phyloP scores from a whole-genome alignment of 768 basidiomycete genomes.

The Steccherinum ochraceum region DNA sequence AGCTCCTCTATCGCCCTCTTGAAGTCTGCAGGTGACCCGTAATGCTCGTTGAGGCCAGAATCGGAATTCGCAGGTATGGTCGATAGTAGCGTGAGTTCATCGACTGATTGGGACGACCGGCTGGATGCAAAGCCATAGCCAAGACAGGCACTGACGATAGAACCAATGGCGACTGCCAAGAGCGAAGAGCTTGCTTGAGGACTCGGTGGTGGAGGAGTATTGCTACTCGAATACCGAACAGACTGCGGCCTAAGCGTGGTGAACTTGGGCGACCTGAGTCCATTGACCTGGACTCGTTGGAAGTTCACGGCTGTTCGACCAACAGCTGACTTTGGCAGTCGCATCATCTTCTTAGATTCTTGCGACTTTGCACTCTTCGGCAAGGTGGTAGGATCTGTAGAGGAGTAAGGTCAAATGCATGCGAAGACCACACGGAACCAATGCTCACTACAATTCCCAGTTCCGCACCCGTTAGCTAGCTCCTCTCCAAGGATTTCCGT shows the following conservation, averaged over 20 bases:
- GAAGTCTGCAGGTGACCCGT: conserved; percentile 43
- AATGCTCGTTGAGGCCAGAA: conserved; percentile 21
- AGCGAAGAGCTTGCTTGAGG: neutral
- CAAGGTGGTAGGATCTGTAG: too few species aligned
- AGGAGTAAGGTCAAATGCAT: too few species aligned
- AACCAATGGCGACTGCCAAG: neutral
- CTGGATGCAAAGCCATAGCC: neutral
- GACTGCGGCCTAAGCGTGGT: too few species aligned
- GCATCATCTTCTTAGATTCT: too few species aligned
- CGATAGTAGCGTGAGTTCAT: neutral
- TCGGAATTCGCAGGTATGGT: neutral
- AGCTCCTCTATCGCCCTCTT: conserved; percentile 49
- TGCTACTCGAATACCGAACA: neutral
- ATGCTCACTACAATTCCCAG: too few species aligned
- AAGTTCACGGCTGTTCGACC: neutral
- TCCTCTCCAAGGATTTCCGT: too few species aligned
- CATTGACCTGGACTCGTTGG: neutral
- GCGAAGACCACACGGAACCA: too few species aligned
- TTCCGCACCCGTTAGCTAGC: too few species aligned
- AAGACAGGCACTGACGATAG: neutral
- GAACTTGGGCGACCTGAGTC: neutral
- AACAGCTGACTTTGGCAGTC: neutral
- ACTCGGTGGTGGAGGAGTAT: neutral
- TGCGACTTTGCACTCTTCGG: too few species aligned
- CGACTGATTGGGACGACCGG: neutral